These are phyloP conservation scores for Salicornia ramosissima DNA, from an alignment of 148 eudicot genomes.

Conservation along the genomic window DNA sequence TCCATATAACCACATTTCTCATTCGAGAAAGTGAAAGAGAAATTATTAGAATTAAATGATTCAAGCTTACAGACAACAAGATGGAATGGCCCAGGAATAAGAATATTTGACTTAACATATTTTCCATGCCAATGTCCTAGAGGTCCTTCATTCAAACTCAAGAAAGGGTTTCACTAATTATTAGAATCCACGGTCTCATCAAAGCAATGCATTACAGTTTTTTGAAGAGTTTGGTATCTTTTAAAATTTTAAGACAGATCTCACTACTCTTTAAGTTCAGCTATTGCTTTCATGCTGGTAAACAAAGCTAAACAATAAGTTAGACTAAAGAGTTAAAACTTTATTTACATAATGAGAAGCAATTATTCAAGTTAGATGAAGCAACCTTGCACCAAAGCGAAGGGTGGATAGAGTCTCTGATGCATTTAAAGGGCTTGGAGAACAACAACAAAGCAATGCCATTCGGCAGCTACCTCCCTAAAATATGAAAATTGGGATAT, in stretches of 20 bases:
- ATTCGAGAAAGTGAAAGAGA: not conserved
- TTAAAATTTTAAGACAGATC: too few species aligned
- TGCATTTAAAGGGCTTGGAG: slow-evolving; percentile 64
- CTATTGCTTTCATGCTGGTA: too few species aligned
- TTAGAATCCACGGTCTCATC: too few species aligned
- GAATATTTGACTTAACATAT: not conserved
- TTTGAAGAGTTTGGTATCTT: too few species aligned
- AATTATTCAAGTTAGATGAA: not conserved
- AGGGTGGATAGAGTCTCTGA: slow-evolving; percentile 80
- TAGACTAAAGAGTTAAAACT: too few species aligned
- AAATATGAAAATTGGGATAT: slow-evolving; percentile 16
- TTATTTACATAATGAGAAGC: not conserved
- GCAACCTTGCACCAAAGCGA: slow-evolving; percentile 81
- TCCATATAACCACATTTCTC: not conserved
- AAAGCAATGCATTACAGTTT: too few species aligned
- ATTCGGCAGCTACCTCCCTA: slow-evolving; percentile 89
- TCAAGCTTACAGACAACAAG: not conserved
- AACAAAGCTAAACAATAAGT: too few species aligned
- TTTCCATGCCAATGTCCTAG: not conserved
- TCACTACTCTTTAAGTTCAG: too few species aligned
- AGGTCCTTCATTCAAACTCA: not conserved
- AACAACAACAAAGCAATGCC: slow-evolving; percentile 86
- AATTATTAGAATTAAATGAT: not conserved
- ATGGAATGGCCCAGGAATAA: not conserved
- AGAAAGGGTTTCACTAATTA: not conserved